phyloP scores from a whole-genome alignment of 768 basidiomycete species.

The Leccinum boreale region DNA sequence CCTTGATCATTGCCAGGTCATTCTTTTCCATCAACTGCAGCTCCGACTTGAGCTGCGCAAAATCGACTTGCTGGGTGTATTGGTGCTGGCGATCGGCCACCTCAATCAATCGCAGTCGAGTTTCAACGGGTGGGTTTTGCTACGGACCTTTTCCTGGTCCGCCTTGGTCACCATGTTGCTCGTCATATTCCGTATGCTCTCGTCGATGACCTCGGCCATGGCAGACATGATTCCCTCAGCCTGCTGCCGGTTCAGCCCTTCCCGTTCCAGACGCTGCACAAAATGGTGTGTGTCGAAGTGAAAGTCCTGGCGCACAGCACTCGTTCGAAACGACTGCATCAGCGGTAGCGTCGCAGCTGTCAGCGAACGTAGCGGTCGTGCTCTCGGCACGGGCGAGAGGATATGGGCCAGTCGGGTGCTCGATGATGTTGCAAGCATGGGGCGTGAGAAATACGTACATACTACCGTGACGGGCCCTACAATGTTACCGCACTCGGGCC shows the following conservation, averaged over 20 bases:
- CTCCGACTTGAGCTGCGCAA: slow-evolving; percentile 94
- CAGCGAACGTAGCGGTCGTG: slow-evolving; percentile 6
- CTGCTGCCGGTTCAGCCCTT: slow-evolving; percentile 86
- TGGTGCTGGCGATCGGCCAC: slow-evolving; percentile 54
- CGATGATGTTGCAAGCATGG: slow-evolving; percentile 11
- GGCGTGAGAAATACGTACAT: slow-evolving; percentile 18
- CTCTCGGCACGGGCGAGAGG: neutral
- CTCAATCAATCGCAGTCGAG: slow-evolving; percentile 3
- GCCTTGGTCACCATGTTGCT: slow-evolving; percentile 94
- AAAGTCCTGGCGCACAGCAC: slow-evolving; percentile 42
- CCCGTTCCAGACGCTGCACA: slow-evolving; percentile 83
- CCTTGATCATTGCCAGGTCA: slow-evolving; percentile 91
- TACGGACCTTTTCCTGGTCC: slow-evolving; percentile 88
- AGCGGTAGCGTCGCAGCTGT: neutral
- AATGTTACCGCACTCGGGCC: too few relatives aligned
- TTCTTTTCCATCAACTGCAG: slow-evolving; percentile 96
- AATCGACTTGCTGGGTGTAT: slow-evolving; percentile 95
- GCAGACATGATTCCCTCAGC: slow-evolving; percentile 97
- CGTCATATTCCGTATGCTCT: slow-evolving; percentile 94
- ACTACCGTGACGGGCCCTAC: too few relatives aligned
- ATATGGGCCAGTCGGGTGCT: slow-evolving; percentile 7
- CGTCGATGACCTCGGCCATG: slow-evolving; percentile 96
- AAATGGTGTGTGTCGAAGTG: slow-evolving; percentile 97
- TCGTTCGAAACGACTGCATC: slow-evolving; percentile 29
- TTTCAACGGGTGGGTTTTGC: neutral